Percentiles rank a stretch among this genome's conserved stretches.
phyloP scores from a whole-genome alignment of 805 yeast species.

The Myxozyma sirexii region DNA sequence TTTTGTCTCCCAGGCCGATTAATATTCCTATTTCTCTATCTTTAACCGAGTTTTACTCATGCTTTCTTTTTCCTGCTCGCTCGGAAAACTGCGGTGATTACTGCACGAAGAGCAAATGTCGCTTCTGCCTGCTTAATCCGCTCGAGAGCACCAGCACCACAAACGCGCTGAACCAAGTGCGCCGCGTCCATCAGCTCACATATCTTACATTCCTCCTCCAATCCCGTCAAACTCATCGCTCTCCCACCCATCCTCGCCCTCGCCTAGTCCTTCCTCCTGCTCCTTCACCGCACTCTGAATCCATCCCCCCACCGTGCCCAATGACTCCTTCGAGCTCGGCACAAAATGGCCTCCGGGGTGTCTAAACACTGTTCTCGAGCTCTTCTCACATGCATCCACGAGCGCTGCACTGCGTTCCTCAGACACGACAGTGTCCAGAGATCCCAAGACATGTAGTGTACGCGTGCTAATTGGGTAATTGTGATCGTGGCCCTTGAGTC shows the following conservation, averaged over 20 bases:
- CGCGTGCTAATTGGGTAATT: constrained; percentile 44
- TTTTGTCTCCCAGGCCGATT: too few relatives aligned
- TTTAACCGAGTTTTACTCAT: too few relatives aligned
- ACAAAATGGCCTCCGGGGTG: constrained; percentile 99
- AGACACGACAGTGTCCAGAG: constrained; percentile 82
- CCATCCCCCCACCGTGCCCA: constrained; percentile 42
- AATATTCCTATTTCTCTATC: too few relatives aligned
- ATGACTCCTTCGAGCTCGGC: constrained; percentile 74
- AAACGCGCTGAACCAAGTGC: too few relatives aligned
- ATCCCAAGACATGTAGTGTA: constrained; percentile 81
- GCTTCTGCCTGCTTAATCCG: too few relatives aligned
- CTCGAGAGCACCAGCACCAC: too few relatives aligned
- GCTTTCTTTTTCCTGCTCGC: too few relatives aligned
- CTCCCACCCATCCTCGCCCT: constrained; percentile 43
- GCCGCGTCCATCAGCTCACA: too few relatives aligned
- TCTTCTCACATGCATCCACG: constrained; percentile 53
- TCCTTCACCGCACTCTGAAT: constrained; percentile 24
- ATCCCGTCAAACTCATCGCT: constrained; percentile 42
- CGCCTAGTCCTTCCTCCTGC: constrained; percentile 7
- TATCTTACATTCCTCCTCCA: constrained; percentile 25
- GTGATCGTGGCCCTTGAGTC: constrained; percentile 38
- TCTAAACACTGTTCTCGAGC: constrained; percentile 53
- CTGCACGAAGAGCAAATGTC: too few relatives aligned
- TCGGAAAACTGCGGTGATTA: too few relatives aligned
- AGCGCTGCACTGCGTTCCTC: constrained; percentile 68